Conservation (phyloP, 208 protist genomes). For the Naegleria lovaniensis region DNA sequence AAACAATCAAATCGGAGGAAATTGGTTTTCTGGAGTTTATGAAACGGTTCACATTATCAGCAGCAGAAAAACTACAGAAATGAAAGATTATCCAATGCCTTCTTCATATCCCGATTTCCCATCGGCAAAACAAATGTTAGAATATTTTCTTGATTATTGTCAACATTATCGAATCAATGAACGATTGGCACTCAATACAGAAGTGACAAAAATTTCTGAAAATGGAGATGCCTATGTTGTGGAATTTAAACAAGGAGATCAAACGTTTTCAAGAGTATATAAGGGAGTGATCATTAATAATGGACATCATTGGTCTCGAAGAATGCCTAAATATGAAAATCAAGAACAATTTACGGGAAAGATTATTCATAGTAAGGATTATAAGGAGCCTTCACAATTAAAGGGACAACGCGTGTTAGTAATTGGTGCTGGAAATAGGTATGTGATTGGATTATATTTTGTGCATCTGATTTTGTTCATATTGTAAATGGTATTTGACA, state of each 20-base stretch:
- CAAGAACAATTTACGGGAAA: slow-evolving; percentile 31
- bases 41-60: slow-evolving; percentile 38
- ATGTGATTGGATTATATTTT: too few relatives aligned
- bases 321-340: slow-evolving; percentile 33
- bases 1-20: not conserved
- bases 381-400: slow-evolving; percentile 23
- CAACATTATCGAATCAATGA: not conserved
- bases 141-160: slow-evolving; percentile 26
- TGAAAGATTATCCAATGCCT: slow-evolving; percentile 36
- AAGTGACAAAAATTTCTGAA: not conserved
- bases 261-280: not conserved
- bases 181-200: not conserved
- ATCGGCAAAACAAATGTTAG: slow-evolving; percentile 25
- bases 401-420: not conserved
- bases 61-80: slow-evolving; percentile 30
- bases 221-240: not conserved
- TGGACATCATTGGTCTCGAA: slow-evolving; percentile 34
- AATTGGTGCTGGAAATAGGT: not conserved
- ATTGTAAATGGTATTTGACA: too few relatives aligned
- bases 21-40: slow-evolving; percentile 34
- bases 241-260: not conserved
- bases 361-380: slow-evolving; percentile 36
- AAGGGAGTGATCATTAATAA: slow-evolving; percentile 31
- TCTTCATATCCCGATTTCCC: slow-evolving; percentile 34
- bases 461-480: too few relatives aligned